These are phyloP conservation scores for Zygosaccharomyces kombuchaensis DNA, from an alignment of 805 yeast genomes.

Conservation along the genomic window DNA sequence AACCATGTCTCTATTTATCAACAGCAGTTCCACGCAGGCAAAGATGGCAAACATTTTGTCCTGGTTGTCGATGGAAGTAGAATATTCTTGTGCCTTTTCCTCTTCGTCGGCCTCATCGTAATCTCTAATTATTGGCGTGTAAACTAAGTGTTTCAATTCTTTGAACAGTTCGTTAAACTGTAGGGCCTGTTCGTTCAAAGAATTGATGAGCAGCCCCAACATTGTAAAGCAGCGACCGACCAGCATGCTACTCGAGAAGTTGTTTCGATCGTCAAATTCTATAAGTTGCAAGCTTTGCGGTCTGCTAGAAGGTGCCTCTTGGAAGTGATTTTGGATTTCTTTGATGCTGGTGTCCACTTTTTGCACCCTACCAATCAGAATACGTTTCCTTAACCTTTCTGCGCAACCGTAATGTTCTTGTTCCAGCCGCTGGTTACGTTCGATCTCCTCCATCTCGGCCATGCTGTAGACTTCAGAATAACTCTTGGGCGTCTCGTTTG, in stretches of 20 bases:
- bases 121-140: conserved; percentile 29
- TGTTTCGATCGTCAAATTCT: conserved; percentile 16
- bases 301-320: background rate
- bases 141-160: conserved; percentile 18
- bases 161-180: conserved; percentile 23
- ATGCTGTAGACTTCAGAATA: conserved; percentile 22
- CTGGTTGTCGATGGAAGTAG: conserved; percentile 67
- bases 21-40: conserved; percentile 46
- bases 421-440: conserved; percentile 44
- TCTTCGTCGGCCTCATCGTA: conserved; percentile 35
- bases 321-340: conserved; percentile 24
- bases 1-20: conserved; percentile 41
- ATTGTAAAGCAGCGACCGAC: conserved; percentile 22
- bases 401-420: conserved; percentile 54
- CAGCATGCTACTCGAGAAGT: conserved; percentile 22
- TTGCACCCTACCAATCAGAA: conserved; percentile 41
- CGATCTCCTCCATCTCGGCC: conserved; percentile 29
- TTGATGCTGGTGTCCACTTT: conserved; percentile 24
- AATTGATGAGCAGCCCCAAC: conserved; percentile 13
- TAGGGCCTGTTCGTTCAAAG: conserved; percentile 25
- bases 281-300: conserved; percentile 12
- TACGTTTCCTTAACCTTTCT: conserved; percentile 50
- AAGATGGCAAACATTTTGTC: conserved; percentile 60
- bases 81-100: conserved; percentile 71
- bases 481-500: conserved; percentile 14